Evolutionary conservation across 73 alveolate species (phyloP).

Genomic region (Paramecium sexaurelia): DNA sequence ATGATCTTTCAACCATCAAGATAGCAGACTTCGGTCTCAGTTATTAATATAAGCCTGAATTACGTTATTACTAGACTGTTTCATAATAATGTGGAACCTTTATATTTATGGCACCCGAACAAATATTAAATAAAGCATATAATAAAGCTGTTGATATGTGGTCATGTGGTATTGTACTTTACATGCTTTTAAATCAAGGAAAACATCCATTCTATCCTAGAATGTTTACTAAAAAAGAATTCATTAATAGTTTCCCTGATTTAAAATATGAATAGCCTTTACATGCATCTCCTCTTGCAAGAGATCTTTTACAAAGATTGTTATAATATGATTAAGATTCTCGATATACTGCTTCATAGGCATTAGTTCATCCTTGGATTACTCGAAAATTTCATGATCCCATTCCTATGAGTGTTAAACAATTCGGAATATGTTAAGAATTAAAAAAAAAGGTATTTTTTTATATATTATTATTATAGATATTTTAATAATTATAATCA

Average conservation of each 20-base stretch:
- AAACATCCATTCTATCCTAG: conserved; percentile 62
- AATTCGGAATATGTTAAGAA: not conserved
- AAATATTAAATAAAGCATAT: conserved; percentile 49
- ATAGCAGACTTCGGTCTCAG: conserved; percentile 68
- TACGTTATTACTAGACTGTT: conserved; percentile 9
- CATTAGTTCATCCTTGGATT: conserved; percentile 63
- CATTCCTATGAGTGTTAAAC: conserved; percentile 51
- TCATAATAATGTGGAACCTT: conserved; percentile 65
- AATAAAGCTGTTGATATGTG: conserved; percentile 58
- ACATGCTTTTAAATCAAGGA: conserved; percentile 55
- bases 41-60: conserved; percentile 6
- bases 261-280: not conserved
- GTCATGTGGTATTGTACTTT: conserved; percentile 62
- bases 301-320: conserved; percentile 56
- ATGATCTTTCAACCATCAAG: conserved; percentile 39
- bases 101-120: conserved; percentile 64
- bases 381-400: conserved; percentile 59
- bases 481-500: not conserved
- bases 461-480: not conserved
- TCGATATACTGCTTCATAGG: conserved; percentile 48
- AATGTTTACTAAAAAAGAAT: not conserved
- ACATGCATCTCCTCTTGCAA: not conserved
- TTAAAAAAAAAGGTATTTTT: not conserved
- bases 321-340: not conserved
- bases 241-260: not conserved